phyloP scores from a whole-genome alignment of 768 basidiomycete species.

The Leucosporidium creatinivorum region DNA sequence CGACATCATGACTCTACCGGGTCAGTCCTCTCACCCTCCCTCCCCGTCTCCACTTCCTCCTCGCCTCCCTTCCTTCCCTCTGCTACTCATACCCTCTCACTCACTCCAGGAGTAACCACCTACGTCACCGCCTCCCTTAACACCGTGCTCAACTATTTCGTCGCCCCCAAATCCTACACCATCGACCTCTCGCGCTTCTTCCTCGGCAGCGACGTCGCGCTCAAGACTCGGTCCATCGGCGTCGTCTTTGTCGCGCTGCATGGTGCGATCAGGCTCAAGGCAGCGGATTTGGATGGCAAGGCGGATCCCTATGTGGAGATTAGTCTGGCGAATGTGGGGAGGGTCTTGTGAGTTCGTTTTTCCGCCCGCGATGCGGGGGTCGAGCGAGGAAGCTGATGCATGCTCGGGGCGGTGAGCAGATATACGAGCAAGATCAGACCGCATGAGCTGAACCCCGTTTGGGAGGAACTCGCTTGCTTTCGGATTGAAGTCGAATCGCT shows the following conservation, averaged over 20 bases:
- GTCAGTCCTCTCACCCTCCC: background rate
- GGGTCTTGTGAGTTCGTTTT: no score
- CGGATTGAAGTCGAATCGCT: no score
- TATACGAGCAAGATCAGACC: no score
- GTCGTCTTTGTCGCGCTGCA: constrained; percentile 16
- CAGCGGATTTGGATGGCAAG: constrained; percentile 1
- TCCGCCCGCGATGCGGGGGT: no score
- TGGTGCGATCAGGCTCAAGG: constrained; percentile 5
- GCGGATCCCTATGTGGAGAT: constrained; percentile 18
- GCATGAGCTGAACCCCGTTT: no score
- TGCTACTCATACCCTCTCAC: no score
- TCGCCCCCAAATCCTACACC: constrained; percentile 22
- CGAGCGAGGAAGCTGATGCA: no score
- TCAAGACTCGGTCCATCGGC: constrained; percentile 19
- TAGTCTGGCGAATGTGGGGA: background rate
- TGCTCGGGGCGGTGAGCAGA: no score
- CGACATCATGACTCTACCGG: no score
- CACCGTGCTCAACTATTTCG: constrained; percentile 8
- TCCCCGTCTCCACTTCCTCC: no score
- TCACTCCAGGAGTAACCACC: background rate
- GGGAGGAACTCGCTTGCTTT: no score
- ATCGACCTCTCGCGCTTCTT: constrained; percentile 18
- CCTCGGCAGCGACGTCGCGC: constrained; percentile 24
- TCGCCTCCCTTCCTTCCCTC: no score
- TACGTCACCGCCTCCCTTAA: constrained; percentile 9